Evolutionary conservation across 768 basidiomycete genomes (phyloP).

Genomic region (Leccinellum luteum): DNA sequence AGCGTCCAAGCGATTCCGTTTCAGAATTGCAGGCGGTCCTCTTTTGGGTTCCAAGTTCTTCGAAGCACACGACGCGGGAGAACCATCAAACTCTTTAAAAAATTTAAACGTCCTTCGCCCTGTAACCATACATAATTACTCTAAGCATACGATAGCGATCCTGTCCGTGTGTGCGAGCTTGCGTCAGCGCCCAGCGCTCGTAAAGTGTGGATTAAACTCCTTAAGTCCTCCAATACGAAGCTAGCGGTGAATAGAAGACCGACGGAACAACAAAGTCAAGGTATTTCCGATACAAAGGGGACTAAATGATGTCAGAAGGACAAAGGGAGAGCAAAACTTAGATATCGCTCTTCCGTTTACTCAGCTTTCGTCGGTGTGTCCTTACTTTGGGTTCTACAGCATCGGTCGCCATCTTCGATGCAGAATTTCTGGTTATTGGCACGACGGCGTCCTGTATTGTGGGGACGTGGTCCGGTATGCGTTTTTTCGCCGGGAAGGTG

Average conservation of each 20-base stretch:
- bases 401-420: slow-evolving; percentile 14
- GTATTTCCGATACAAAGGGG: slow-evolving; percentile 20
- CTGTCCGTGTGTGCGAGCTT: not conserved
- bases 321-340: slow-evolving; percentile 17
- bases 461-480: slow-evolving; percentile 26
- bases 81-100: not conserved
- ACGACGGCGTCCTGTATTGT: slow-evolving; percentile 10
- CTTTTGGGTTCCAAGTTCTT: slow-evolving; percentile 8
- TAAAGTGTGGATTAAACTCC: slow-evolving; percentile 9
- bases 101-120: not conserved
- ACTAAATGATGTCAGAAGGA: slow-evolving; percentile 11
- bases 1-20: not conserved
- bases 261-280: slow-evolving; percentile 15
- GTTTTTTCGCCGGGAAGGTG: slow-evolving; percentile 22
- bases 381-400: slow-evolving; percentile 21
- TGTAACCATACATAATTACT: slow-evolving; percentile 1
- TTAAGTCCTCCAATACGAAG: slow-evolving; percentile 10
- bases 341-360: slow-evolving; percentile 31
- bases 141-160: not conserved
- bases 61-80: slow-evolving; percentile 5
- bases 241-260: slow-evolving; percentile 17
- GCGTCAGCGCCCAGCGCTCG: slow-evolving; percentile 18
- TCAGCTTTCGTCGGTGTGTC: slow-evolving; percentile 31
- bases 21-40: not conserved
- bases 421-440: slow-evolving; percentile 7